Percentiles rank a stretch among this genome's conserved stretches.
Conservation (phyloP, 768 basidiomycete species). For the Chlorophyllum brunneum region DNA sequence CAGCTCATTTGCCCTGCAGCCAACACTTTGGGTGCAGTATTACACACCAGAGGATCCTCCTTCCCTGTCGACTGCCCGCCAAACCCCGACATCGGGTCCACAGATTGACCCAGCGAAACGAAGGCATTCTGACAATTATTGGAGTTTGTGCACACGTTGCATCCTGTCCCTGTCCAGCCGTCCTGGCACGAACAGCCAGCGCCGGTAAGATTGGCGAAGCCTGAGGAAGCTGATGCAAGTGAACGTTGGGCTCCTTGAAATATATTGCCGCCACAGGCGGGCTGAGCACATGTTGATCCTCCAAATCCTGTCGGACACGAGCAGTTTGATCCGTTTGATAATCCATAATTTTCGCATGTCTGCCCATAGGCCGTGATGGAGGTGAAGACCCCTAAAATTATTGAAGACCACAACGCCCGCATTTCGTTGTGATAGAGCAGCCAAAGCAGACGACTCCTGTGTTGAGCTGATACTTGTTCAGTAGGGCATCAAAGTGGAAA, state of each 20-base stretch:
- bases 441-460: background rate
- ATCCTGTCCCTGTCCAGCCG: conserved; percentile 77
- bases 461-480: background rate
- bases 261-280: conserved; percentile 78
- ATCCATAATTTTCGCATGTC: conserved; percentile 70
- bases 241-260: conserved; percentile 66
- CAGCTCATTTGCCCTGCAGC: conserved; percentile 85
- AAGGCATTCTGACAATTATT: conserved; percentile 68
- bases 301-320: conserved; percentile 82
- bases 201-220: conserved; percentile 62
- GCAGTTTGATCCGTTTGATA: conserved; percentile 53
- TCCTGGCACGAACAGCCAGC: conserved; percentile 64
- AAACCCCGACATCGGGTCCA: conserved; percentile 24
- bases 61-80: conserved; percentile 25
- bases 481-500: background rate
- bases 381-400: conserved; percentile 17
- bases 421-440: background rate
- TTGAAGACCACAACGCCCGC: background rate
- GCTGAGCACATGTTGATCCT: conserved; percentile 61
- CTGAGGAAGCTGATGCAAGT: conserved; percentile 39
- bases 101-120: conserved; percentile 34
- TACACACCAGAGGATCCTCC: conserved; percentile 75
- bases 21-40: conserved; percentile 62
- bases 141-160: conserved; percentile 72
- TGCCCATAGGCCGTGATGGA: conserved; percentile 25